Evolutionary conservation across 2,329 filamentous ascomycete genomes (phyloP), one percentile per base, ranked within the genome.

Genomic region (Botrytis squamosa): DNA sequence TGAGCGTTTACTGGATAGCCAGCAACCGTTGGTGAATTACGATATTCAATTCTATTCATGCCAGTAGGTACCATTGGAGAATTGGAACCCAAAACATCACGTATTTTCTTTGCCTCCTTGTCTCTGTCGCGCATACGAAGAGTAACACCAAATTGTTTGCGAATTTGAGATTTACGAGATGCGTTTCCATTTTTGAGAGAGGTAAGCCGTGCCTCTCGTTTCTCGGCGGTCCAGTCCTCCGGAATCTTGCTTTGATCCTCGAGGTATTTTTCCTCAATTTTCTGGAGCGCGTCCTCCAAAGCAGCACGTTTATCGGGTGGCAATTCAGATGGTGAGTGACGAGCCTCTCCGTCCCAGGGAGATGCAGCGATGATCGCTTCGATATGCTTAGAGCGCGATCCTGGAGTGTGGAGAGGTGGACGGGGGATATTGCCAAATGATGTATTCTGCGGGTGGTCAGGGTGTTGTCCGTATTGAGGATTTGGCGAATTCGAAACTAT

Each of bases 121-220:
- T 80, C 79, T 46, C 75, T 77, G 16, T 80, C 75, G 18, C 79
- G 70, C 71, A 80, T 71, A 10, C 79, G 75, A n/a, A 81, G 70
- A 62, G 74, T 79, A 5, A 81, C 79, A 42, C 78, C 78, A 73
- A 77, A 77, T 3, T 70, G 66, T 71, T 76, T 77, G 8, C 79
- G 75, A 44, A 80, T 79, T 29, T 79, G 77, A 52, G 75, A 77
- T 67, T 80, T 79, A 40, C 75, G 77, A 4, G 79, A 79, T 14
- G 78, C 76, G 55, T 76, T 76, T 14, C 75, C 77, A 73, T 80
- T 80, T 20, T 77, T 80, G 6, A 77, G 62, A 14, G 78, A 80
- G 18, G 55, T 72, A 7, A 76, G 40, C 18, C 74, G 72, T 20
- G 63, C 33, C 7, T 71, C 74, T 40, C 73, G 71, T 40, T 77